Conservation (phyloP, 306 rosid species). For the Mimosa bimucronata region DNA sequence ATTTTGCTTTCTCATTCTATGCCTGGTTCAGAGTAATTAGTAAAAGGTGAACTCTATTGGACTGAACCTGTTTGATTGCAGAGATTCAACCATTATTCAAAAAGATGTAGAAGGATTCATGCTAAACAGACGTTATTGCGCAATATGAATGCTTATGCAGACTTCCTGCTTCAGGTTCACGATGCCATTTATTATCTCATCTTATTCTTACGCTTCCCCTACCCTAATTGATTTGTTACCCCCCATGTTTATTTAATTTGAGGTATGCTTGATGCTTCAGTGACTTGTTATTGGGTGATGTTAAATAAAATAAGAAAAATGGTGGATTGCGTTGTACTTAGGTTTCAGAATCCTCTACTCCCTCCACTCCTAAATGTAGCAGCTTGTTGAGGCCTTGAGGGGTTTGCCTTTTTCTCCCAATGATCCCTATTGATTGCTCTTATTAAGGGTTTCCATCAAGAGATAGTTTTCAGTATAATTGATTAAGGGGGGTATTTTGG, state of each 20-base stretch:
- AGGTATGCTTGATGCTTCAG: slow-evolving; percentile 11
- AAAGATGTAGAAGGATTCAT: slow-evolving; percentile 49
- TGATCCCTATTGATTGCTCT: no score
- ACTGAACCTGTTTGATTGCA: slow-evolving; percentile 45
- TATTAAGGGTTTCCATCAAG: no score
- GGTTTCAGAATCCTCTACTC: no score
- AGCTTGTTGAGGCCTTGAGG: no score
- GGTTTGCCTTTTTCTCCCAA: no score
- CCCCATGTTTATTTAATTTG: background rate
- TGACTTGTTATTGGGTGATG: background rate
- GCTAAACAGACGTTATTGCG: slow-evolving; percentile 56
- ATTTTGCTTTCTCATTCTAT: background rate
- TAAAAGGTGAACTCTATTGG: slow-evolving; percentile 6
- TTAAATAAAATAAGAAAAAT: background rate
- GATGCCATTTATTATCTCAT: slow-evolving; percentile 14
- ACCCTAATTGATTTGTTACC: background rate
- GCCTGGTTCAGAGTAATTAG: background rate
- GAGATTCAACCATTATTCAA: slow-evolving; percentile 57
- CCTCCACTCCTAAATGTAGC: no score
- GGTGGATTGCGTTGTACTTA: background rate
- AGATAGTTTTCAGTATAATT: no score
- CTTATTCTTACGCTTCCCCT: background rate
- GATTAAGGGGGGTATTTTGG: no score
- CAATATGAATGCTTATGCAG: slow-evolving; percentile 66
- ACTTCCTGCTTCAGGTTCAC: slow-evolving; percentile 71